Evolutionary conservation across 2,329 filamentous ascomycete species (phyloP).

Genomic region (Xylariaceae sp.): DNA sequence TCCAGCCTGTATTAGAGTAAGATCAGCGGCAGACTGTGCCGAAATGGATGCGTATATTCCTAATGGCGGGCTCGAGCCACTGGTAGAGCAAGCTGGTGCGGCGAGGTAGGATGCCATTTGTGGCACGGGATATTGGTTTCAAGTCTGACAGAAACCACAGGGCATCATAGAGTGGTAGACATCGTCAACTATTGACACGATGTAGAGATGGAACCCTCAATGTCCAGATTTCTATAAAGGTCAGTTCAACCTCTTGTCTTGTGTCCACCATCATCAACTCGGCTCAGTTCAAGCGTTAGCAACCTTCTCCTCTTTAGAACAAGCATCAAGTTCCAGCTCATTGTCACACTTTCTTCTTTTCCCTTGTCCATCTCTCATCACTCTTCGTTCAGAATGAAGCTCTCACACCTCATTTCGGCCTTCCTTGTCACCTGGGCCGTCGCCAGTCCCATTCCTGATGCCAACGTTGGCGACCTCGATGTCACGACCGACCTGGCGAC

Average conservation of each 20-base stretch:
- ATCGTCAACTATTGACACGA: neutral
- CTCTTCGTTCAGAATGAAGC: slow-evolving; percentile 13
- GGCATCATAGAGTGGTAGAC: too few species aligned
- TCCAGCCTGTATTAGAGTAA: too few species aligned
- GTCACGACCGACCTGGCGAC: too few species aligned
- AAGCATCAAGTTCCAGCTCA: neutral
- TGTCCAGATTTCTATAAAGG: neutral
- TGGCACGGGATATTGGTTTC: too few species aligned
- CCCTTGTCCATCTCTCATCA: neutral
- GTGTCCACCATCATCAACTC: neutral
- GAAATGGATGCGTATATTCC: too few species aligned
- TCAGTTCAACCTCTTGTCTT: neutral
- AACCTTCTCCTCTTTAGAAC: neutral
- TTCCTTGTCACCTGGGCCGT: slow-evolving; percentile 15
- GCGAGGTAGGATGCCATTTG: too few species aligned
- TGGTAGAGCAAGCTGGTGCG: too few species aligned
- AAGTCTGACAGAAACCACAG: too few species aligned
- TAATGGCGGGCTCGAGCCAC: too few species aligned
- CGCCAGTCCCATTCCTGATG: slow-evolving; percentile 8
- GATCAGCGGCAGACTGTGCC: too few species aligned
- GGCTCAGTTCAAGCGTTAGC: neutral
- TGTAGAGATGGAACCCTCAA: neutral
- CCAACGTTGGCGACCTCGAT: too few species aligned
- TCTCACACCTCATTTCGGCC: slow-evolving; percentile 16
- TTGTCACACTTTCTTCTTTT: neutral